Base-by-base conservation (phyloP, 1,284 basidiomycete genomes). In the Abortiporus biennis region DNA sequence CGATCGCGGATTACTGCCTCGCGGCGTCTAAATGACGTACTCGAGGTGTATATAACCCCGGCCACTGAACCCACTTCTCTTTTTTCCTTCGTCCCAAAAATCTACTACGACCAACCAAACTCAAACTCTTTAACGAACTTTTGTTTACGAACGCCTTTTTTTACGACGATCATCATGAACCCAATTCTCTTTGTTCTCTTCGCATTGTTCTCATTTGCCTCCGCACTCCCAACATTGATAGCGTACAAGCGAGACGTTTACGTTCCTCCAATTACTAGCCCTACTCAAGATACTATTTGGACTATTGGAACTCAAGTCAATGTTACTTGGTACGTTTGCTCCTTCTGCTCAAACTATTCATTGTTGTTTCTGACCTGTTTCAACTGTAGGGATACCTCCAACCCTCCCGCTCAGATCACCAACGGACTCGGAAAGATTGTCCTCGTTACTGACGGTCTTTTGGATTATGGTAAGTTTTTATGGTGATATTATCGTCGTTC, bases 361-460 rank as follows among this genome's bases (percentile, higher is more conserved):
- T n/a, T 29, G 9, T 8, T 8, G 27, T 29, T n/a, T 8, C 27
- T 29, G 8, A 29, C 27, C 27, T 29, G n/a, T 8, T 8, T 29
- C 27, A n/a, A n/a, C n/a, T 35, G 27, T 32, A 71, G 69, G 74
- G 52, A 75, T 45, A 62, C 57, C 2, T 59, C 66, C 3, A 47
- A 58, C 30, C 42, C 64, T 12, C 74, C 74, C 5, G 23, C 34
- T 3, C 48, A 74, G 19, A 68, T 78, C 51, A 75, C 74, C 12
- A 78, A 77, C 54, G 49, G 55, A 20, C 30, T 43, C 6, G 74
- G 75, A 11, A 21, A 33, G 41, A 59, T 78, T 22, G 62, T 63
- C 25, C 59, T 76, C 19, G 63, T 68, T 30, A 59, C 64, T 40
- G 57, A n/a, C 9, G 27, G n/a, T 8, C 27, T 9, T n/a, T n/a